Evolutionary conservation across 257 asterid species (phyloP).

Genomic region (Ilex aquifolium): DNA sequence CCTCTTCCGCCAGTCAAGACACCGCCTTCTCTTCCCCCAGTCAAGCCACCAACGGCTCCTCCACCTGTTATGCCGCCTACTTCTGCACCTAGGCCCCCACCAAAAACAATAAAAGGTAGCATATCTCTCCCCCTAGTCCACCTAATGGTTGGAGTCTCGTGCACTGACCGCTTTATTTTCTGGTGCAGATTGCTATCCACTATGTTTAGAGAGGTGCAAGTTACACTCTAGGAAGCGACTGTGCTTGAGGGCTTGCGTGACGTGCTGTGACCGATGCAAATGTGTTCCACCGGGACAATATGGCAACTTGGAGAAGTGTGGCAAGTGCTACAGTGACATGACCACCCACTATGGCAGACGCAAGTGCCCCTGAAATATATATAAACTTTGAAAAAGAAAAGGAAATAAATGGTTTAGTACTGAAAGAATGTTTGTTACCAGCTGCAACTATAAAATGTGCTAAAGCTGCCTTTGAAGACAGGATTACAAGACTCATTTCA

Average conservation of each 20-base stretch:
- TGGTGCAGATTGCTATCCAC: constrained; percentile 50
- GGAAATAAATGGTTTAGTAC: too few relatives aligned
- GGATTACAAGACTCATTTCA: too few relatives aligned
- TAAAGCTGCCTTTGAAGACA: too few relatives aligned
- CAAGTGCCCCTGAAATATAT: constrained; percentile 52
- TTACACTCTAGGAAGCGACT: constrained; percentile 43
- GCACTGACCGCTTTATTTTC: too few relatives aligned
- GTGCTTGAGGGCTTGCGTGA: constrained; percentile 65
- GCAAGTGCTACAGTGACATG: constrained; percentile 60
- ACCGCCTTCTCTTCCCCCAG: constrained; percentile 23
- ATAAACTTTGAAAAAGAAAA: too few relatives aligned
- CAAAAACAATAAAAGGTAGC: constrained; percentile 32
- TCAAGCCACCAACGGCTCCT: constrained; percentile 4
- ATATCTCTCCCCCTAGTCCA: too few relatives aligned
- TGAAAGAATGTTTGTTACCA: too few relatives aligned
- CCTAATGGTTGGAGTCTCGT: too few relatives aligned
- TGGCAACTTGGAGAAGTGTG: constrained; percentile 65
- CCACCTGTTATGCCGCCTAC: constrained; percentile 12
- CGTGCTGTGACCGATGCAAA: constrained; percentile 76
- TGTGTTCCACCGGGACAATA: constrained; percentile 87
- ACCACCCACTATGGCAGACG: constrained; percentile 52
- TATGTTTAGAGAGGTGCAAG: constrained; percentile 56
- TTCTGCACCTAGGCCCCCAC: constrained; percentile 1
- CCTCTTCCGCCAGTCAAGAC: constrained; percentile 12
- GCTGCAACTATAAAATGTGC: too few relatives aligned